Percentiles rank a stretch among this genome's conserved stretches.
phyloP scores from a whole-genome alignment of 257 asterid species.

The Apocynum venetum region DNA sequence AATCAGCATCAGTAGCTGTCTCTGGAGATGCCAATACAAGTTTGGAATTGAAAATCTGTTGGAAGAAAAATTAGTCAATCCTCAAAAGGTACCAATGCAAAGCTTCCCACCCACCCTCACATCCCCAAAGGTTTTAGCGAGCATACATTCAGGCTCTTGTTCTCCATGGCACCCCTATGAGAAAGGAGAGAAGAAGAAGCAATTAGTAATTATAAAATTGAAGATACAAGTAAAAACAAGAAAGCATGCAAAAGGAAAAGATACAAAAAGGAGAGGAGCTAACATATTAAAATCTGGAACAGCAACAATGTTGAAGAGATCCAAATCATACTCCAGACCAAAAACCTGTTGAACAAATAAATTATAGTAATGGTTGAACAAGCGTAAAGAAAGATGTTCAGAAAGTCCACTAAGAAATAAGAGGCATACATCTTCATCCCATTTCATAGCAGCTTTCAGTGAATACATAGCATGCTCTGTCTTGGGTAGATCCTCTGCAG shows the following conservation, averaged over 20 bases:
- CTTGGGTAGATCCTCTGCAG: conserved; percentile 84
- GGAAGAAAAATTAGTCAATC: conserved; percentile 14
- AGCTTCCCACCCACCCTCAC: not conserved
- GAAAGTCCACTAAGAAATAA: conserved; percentile 16
- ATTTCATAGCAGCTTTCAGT: conserved; percentile 92
- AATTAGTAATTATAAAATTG: conserved; percentile 9
- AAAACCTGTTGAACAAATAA: conserved; percentile 55
- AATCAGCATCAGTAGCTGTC: conserved; percentile 91
- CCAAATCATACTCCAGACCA: conserved; percentile 94
- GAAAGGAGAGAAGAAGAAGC: conserved; percentile 5
- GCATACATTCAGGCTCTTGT: conserved; percentile 91
- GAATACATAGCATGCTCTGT: conserved; percentile 97
- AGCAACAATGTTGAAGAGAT: conserved; percentile 92
- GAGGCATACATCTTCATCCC: conserved; percentile 92
- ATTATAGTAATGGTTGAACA: conserved; percentile 4
- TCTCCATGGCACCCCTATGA: conserved; percentile 99
- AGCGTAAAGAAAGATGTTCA: conserved; percentile 7
- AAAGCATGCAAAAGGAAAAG: conserved; percentile 15
- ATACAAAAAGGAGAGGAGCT: conserved; percentile 25
- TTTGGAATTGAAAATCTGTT: conserved; percentile 89
- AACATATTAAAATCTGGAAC: conserved; percentile 95
- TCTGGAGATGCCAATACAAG: conserved; percentile 97
- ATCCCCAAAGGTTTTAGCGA: conserved; percentile 9
- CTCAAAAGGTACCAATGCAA: not conserved
- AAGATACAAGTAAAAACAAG: conserved; percentile 11